Base-by-base conservation (phyloP, 2,329 filamentous ascomycete species). In the Aspergillus bombycis region DNA sequence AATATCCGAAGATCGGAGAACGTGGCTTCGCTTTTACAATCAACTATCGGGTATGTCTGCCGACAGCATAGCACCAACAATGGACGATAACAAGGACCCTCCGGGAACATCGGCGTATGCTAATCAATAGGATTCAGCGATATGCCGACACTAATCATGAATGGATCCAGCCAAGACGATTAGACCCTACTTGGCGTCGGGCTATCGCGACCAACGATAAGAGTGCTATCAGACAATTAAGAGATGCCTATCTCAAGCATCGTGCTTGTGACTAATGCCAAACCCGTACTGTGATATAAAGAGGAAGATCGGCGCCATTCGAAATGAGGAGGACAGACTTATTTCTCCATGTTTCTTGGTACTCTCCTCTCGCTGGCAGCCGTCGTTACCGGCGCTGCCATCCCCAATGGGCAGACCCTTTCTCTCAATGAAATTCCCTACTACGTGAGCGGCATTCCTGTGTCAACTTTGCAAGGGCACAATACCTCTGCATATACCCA, bases 391-490 rank as follows among this genome's bases (percentile, higher is more conserved):
- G 60, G 43, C 14, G 43, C 53, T 30, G 60, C 45, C 26, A 41
- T 61, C 8, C 60, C 60, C 16, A 61, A 61, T 43, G 60, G 60
- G 19, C 60, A 57, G 26, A 57, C 60, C 6, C 43, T 61, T 2
- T 57, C 62, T 19, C 59, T 64, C 55, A 71, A 78, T 70, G 72
- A 71, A 2, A 73, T 75, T 26, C 66, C 60, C n/a, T 78, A 77
- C 57, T 76, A 74, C 66, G 66, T 70, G 55, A 65, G 70, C 55
- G 66, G 66, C 3, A 58, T 63, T 56, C 46, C 65, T 5, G 64
- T 71, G 5, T 70, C 70, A 1, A 61, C 16, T 10, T 38, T 71
- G 4, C 12, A 56, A 2, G 58, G 54, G 2, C 32, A 63, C 2
- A 28, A 28, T 23, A 28, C 34, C 19, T 45, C 26, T 62, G 19